Conservation (phyloP, 2,329 filamentous ascomycete genomes). For the Orbilia javanica region DNA sequence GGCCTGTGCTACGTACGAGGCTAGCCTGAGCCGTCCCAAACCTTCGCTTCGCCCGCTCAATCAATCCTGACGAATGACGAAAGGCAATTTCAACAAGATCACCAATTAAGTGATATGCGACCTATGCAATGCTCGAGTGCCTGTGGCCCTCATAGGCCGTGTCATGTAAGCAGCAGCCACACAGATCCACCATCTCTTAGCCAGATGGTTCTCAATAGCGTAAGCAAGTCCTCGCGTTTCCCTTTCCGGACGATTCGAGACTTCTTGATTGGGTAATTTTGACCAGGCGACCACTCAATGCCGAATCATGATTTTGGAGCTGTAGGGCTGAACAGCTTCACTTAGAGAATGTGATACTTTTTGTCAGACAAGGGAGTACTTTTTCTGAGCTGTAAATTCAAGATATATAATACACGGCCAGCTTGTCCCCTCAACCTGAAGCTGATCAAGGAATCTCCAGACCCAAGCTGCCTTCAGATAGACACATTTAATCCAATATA, state of each 20-base stretch:
- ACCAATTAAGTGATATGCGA: background rate
- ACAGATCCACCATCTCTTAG: background rate
- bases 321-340: constrained; percentile 20
- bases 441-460: constrained; percentile 1
- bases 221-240: constrained; percentile 43
- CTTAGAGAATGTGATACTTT: constrained; percentile 12
- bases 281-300: constrained; percentile 41
- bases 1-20: too few relatives aligned
- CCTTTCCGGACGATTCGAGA: constrained; percentile 25
- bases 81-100: background rate
- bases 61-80: background rate
- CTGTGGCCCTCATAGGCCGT: background rate
- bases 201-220: constrained; percentile 28
- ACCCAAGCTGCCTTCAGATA: background rate
- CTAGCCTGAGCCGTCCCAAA: background rate
- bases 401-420: constrained; percentile 13
- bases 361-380: background rate
- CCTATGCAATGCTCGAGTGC: background rate
- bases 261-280: constrained; percentile 56
- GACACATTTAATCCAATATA: background rate
- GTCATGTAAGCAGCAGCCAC: constrained; percentile 30
- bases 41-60: background rate
- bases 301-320: constrained; percentile 44
- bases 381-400: background rate
- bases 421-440: background rate